phyloP scores from a whole-genome alignment of 1,139 yeast species.

The Suhomyces terraborum region DNA sequence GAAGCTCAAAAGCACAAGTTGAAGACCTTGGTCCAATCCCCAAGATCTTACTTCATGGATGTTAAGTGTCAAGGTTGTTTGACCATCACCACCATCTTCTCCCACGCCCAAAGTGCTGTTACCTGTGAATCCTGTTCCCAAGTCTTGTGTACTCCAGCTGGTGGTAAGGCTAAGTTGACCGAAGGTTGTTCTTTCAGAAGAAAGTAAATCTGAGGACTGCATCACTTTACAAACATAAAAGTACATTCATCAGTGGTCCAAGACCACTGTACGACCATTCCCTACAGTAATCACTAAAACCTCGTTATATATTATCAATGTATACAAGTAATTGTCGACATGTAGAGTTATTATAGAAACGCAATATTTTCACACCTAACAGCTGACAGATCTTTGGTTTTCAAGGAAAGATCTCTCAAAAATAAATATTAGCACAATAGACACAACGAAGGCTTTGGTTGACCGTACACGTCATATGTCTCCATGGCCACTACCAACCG shows the following conservation, averaged over 20 bases:
- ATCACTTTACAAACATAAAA: constrained; percentile 10
- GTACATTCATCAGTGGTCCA: constrained; percentile 9
- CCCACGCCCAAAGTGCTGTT: constrained; percentile 99
- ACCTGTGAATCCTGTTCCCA: constrained; percentile 99
- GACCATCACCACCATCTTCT: constrained; percentile 98
- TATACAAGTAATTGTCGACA: constrained; percentile 7
- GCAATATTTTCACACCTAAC: too few relatives aligned
- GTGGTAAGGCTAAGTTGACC: constrained; percentile 99
- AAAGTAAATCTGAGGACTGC: constrained; percentile 59
- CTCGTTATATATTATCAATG: constrained; percentile 12
- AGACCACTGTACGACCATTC: constrained; percentile 11
- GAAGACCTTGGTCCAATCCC: constrained; percentile 94
- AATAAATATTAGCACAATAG: too few relatives aligned
- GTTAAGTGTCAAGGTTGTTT: constrained; percentile 99
- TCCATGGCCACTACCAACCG: too few relatives aligned
- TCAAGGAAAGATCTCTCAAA: too few relatives aligned
- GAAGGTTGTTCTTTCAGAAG: constrained; percentile 99
- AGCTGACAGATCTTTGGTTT: too few relatives aligned
- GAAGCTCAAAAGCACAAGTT: constrained; percentile 97
- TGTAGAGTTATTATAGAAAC: background rate
- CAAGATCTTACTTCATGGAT: constrained; percentile 99
- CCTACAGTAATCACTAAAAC: constrained; percentile 11
- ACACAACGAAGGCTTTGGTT: too few relatives aligned
- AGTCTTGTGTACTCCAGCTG: constrained; percentile 98
- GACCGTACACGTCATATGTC: too few relatives aligned